Percentiles rank a stretch among this genome's conserved stretches.
Conservation (phyloP, 2,329 filamentous ascomycete species). For the Zymoseptoria brevis region DNA sequence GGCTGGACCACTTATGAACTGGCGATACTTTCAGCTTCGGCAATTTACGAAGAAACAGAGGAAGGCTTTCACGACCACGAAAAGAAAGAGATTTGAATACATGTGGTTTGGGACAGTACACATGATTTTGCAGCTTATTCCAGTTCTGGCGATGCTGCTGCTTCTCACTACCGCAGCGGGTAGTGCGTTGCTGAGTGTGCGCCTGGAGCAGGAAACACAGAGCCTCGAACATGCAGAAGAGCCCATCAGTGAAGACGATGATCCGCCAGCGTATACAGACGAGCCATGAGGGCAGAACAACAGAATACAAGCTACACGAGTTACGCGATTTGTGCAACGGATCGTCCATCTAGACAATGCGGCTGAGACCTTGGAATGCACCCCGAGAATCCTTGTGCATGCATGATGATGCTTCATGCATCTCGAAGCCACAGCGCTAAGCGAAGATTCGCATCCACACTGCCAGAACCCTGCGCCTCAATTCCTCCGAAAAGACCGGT, state of each 20-base stretch:
- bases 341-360: not conserved
- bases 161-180: conserved; percentile 79
- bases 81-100: conserved; percentile 67
- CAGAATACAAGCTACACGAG: not conserved
- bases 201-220: conserved; percentile 55
- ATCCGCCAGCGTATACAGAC: conserved; percentile 25
- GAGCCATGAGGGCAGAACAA: conserved; percentile 10
- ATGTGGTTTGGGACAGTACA: conserved; percentile 88
- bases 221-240: conserved; percentile 2
- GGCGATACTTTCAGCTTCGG: conserved; percentile 77
- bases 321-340: not conserved
- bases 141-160: conserved; percentile 88
- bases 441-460: not conserved
- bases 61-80: conserved; percentile 58
- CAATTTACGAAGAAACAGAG: conserved; percentile 66
- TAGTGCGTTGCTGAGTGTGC: conserved; percentile 76
- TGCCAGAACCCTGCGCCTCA: not conserved
- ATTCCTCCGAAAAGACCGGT: not conserved
- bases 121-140: conserved; percentile 77
- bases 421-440: not conserved
- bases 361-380: not conserved
- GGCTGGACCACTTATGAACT: conserved; percentile 81
- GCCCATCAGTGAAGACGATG: conserved; percentile 15
- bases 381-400: not conserved
- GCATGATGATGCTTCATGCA: not conserved